A percentile compares a stretch with the other conserved stretches of the same genome.
Conservation (phyloP, 1,284 basidiomycete genomes). For the Sporisorium exsertum region DNA sequence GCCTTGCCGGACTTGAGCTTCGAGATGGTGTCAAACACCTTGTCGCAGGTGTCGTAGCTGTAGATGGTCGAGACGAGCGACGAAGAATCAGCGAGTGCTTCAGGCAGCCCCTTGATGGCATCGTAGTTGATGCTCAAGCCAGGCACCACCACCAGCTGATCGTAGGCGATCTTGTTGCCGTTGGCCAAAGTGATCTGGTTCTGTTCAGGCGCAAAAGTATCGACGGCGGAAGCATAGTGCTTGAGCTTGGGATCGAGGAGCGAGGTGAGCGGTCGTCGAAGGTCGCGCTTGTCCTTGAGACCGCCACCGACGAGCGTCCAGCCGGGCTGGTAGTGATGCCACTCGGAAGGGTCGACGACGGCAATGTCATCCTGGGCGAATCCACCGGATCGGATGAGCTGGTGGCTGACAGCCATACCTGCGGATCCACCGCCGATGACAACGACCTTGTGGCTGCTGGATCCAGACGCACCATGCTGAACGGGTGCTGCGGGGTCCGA, state of each 20-base stretch:
- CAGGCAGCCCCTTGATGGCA: conserved; percentile 80
- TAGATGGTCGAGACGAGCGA: conserved; percentile 95
- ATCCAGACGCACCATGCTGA: conserved; percentile 43
- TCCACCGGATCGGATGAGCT: conserved; percentile 73
- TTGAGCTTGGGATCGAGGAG: conserved; percentile 74
- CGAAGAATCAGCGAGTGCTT: conserved; percentile 80
- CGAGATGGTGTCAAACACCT: conserved; percentile 68
- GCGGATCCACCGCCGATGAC: conserved; percentile 70
- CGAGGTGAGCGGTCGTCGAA: conserved; percentile 76
- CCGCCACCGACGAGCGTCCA: conserved; percentile 95
- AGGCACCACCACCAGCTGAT: conserved; percentile 86
- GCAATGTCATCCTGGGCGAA: conserved; percentile 59
- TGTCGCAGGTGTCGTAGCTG: conserved; percentile 70
- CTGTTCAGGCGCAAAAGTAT: conserved; percentile 78
- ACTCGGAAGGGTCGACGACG: conserved; percentile 59
- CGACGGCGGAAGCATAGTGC: conserved; percentile 81
- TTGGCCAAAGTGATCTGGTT: conserved; percentile 80
- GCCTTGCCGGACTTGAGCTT: conserved; percentile 83
- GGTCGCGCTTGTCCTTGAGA: conserved; percentile 77
- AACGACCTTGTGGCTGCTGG: conserved; percentile 64
- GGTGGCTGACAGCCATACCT: conserved; percentile 68
- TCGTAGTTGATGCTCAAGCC: conserved; percentile 84
- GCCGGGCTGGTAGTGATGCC: conserved; percentile 67
- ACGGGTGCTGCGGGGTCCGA: conserved; percentile 27
- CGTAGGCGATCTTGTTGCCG: conserved; percentile 81